These are phyloP conservation scores for Pharus latifolius DNA, from an alignment of 176 grass and related monocot species.

Conservation along the genomic window DNA sequence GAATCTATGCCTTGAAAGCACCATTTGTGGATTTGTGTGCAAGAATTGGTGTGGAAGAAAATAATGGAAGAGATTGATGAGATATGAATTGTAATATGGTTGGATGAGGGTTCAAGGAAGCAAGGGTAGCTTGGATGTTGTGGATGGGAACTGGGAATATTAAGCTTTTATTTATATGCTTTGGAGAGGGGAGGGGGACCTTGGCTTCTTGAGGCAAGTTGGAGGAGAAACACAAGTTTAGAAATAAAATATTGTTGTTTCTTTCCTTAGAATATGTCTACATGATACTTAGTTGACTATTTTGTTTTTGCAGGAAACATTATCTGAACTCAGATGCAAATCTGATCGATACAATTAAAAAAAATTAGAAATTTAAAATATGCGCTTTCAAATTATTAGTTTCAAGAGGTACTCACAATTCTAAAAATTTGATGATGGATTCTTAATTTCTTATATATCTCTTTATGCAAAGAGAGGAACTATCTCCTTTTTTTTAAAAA, in stretches of 20 bases:
- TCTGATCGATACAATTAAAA: no score
- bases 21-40: conserved; percentile 23
- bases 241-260: neutral
- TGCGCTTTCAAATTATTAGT: no score
- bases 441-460: no score
- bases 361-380: no score
- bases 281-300: conserved; percentile 13
- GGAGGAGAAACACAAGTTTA: neutral
- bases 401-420: no score
- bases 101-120: neutral
- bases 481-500: no score
- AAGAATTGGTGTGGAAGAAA: neutral
- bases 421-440: no score
- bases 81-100: neutral
- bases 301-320: neutral
- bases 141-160: neutral
- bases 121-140: neutral
- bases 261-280: neutral
- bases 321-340: no score
- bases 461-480: no score
- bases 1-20: conserved; percentile 36
- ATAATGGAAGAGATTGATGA: neutral
- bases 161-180: neutral
- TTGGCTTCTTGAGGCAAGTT: neutral
- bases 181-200: neutral